These are phyloP conservation scores for Sarcocystis neurona DNA, from an alignment of 169 alveolate genomes.

Conservation along the genomic window DNA sequence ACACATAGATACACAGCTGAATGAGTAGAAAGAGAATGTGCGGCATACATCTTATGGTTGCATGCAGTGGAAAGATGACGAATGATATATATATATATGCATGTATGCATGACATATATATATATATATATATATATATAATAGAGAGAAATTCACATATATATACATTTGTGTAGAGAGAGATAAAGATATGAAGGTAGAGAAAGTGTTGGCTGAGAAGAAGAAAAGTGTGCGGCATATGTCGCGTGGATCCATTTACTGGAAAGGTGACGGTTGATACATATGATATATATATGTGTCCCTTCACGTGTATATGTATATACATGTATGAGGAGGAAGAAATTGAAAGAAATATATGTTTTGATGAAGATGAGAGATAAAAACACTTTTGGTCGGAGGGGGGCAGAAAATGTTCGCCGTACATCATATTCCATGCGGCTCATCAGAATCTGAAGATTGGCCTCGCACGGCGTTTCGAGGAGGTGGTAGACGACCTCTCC, in stretches of 20 bases:
- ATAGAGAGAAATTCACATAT: too few species aligned
- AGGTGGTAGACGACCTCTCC: background rate
- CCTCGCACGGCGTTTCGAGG: slow-evolving; percentile 16
- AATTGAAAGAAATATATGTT: background rate
- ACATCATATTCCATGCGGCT: slow-evolving; percentile 11
- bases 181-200: background rate
- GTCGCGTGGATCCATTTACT: background rate
- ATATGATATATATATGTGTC: too few species aligned
- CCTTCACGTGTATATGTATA: background rate
- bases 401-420: background rate
- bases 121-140: too few species aligned
- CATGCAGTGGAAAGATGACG: too few species aligned
- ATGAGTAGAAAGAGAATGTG: too few species aligned
- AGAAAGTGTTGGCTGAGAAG: background rate
- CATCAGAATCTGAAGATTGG: background rate
- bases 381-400: background rate
- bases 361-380: background rate
- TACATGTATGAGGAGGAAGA: background rate
- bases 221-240: background rate
- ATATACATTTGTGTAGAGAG: too few species aligned
- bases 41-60: too few species aligned
- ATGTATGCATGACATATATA: too few species aligned
- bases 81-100: too few species aligned
- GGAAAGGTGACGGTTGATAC: background rate
- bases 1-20: too few species aligned